Conservation (phyloP, 2,329 filamentous ascomycete species). For the Fusarium tricinctum region DNA sequence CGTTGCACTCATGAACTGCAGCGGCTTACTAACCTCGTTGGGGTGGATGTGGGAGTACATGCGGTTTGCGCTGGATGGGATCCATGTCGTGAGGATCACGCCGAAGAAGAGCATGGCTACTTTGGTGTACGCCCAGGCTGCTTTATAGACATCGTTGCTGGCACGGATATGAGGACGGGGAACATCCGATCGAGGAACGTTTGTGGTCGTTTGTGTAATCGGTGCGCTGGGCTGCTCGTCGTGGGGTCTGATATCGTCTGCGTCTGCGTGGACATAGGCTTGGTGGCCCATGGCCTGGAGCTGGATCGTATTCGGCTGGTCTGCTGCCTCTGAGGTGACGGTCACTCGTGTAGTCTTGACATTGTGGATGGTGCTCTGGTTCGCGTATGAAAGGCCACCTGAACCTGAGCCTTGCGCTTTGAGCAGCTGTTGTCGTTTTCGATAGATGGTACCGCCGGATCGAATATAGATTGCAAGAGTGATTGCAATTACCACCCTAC, state of each 20-base stretch:
- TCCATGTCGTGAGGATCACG: background rate
- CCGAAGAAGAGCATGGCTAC: constrained; percentile 11
- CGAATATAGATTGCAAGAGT: constrained; percentile 13
- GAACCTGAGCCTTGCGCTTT: background rate
- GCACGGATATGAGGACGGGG: background rate
- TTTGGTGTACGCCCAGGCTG: constrained; percentile 16
- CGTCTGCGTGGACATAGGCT: background rate
- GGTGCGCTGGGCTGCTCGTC: background rate
- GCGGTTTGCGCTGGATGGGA: constrained; percentile 2
- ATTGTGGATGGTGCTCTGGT: constrained; percentile 6
- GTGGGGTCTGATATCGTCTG: background rate
- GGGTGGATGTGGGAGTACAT: constrained; percentile 17
- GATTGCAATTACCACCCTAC: constrained; percentile 3
- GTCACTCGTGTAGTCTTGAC: constrained; percentile 16
- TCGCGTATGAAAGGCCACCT: background rate
- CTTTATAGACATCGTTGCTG: constrained; percentile 6
- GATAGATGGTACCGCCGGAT: constrained; percentile 15
- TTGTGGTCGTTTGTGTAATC: background rate
- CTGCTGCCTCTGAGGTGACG: background rate
- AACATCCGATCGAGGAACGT: background rate
- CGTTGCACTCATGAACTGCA: constrained; percentile 15
- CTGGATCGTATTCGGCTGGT: background rate
- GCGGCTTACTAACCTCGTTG: background rate
- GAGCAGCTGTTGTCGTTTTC: constrained; percentile 13
- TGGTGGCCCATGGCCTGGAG: constrained; percentile 10